Percentiles rank a stretch among this genome's conserved stretches.
phyloP scores from a whole-genome alignment of 176 grass and related monocot genomes.

The Chrysopogon serrulatus region DNA sequence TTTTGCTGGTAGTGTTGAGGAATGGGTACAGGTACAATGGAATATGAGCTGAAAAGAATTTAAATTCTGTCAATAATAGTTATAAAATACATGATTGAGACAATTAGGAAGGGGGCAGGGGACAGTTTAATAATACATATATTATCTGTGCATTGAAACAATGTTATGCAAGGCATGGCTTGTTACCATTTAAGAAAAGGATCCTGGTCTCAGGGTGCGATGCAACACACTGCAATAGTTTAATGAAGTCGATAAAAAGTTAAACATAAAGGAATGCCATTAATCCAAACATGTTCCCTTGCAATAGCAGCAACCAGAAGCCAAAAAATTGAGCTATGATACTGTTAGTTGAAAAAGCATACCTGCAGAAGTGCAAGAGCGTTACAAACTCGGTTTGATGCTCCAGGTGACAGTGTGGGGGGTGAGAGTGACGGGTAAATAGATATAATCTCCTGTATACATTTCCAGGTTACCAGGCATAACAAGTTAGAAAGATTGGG shows the following conservation, averaged over 20 bases:
- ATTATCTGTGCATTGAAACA: neutral
- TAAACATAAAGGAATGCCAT: neutral
- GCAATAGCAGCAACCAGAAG: neutral
- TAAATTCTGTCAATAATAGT: neutral
- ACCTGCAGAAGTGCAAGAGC: slow-evolving; percentile 99
- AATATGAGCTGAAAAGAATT: slow-evolving; percentile 73
- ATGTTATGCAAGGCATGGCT: neutral
- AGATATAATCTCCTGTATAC: slow-evolving; percentile 83
- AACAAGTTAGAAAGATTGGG: neutral
- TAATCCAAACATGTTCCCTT: neutral
- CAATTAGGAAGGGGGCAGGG: neutral
- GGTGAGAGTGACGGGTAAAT: slow-evolving; percentile 94
- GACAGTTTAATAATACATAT: neutral
- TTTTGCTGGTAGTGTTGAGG: slow-evolving; percentile 97
- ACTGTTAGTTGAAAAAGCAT: neutral
- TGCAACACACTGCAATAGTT: slow-evolving; percentile 76
- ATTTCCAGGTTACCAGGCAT: slow-evolving; percentile 16
- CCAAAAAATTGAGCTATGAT: neutral
- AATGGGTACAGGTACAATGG: slow-evolving; percentile 93
- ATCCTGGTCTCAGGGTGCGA: slow-evolving; percentile 92
- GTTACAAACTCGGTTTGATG: slow-evolving; percentile 97
- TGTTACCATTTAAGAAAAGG: slow-evolving; percentile 89
- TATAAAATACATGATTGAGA: neutral
- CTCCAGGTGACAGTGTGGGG: slow-evolving; percentile 72
- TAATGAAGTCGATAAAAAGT: neutral